phyloP scores from a whole-genome alignment of 1,284 basidiomycete genomes.

The Stereum hirsutum region DNA sequence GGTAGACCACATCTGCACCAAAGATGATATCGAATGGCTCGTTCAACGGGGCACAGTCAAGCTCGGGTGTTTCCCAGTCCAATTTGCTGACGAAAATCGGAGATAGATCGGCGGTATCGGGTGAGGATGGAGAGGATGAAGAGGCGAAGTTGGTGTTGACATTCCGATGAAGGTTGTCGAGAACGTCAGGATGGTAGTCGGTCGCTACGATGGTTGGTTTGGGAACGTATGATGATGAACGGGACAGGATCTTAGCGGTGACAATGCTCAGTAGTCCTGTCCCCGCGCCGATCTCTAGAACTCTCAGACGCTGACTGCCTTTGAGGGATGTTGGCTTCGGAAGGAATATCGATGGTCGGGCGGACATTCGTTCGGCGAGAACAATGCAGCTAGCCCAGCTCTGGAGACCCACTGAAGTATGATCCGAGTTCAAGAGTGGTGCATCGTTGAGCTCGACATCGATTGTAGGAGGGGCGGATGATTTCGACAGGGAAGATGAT shows the following conservation, averaged over 20 bases:
- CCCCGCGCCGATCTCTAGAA: constrained; percentile 83
- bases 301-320: constrained; percentile 21
- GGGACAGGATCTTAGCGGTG: constrained; percentile 46
- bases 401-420: constrained; percentile 80
- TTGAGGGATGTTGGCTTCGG: constrained; percentile 12
- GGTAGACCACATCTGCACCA: constrained; percentile 66
- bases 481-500: background rate
- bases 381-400: constrained; percentile 83
- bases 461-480: constrained; percentile 15
- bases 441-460: constrained; percentile 71
- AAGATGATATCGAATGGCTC: constrained; percentile 44
- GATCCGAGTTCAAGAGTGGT: constrained; percentile 58
- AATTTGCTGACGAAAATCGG: constrained; percentile 37
- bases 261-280: constrained; percentile 79
- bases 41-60: constrained; percentile 22
- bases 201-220: constrained; percentile 50
- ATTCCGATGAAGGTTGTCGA: constrained; percentile 64
- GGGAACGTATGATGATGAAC: background rate
- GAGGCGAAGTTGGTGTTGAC: constrained; percentile 45
- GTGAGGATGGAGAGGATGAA: no score
- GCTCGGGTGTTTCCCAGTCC: constrained; percentile 59
- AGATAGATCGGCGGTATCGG: no score
- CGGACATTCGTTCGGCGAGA: constrained; percentile 62
- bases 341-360: constrained; percentile 40
- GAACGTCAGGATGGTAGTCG: constrained; percentile 73